Percentiles rank a stretch among this genome's conserved stretches.
phyloP scores from a whole-genome alignment of 805 yeast species.

The Metschnikowia hibisci region DNA sequence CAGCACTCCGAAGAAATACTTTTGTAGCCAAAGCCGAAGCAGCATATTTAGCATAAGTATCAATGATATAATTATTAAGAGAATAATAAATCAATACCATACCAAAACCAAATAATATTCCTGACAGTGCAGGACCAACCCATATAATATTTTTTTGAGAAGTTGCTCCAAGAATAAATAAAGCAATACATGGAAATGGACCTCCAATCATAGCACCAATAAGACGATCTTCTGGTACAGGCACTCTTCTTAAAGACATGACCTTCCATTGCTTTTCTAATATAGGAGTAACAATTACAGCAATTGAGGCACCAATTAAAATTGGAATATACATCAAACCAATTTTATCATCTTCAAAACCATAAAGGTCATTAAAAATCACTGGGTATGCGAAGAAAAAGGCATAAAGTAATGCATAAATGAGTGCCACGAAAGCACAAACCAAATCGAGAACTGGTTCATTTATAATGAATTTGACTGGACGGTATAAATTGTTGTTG shows the following conservation, averaged over 20 bases:
- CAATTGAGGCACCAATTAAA: conserved; percentile 77
- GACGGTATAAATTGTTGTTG: conserved; percentile 71
- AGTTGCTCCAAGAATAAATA: conserved; percentile 80
- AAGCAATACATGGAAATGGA: conserved; percentile 76
- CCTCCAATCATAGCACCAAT: conserved; percentile 80
- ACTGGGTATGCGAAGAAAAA: conserved; percentile 96
- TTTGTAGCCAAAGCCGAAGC: conserved; percentile 80
- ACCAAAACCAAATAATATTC: conserved; percentile 57
- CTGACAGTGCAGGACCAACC: conserved; percentile 62
- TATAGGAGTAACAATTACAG: conserved; percentile 69
- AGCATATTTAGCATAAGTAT: conserved; percentile 78
- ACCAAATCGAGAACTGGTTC: conserved; percentile 85
- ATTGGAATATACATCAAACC: conserved; percentile 91
- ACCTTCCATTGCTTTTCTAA: conserved; percentile 60
- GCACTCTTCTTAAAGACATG: conserved; percentile 49
- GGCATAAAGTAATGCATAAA: conserved; percentile 86
- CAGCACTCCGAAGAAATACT: conserved; percentile 74
- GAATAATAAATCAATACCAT: conserved; percentile 59
- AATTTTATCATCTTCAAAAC: conserved; percentile 68
- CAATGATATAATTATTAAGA: conserved; percentile 78
- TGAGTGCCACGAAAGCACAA: conserved; percentile 82
- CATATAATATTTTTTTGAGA: conserved; percentile 62
- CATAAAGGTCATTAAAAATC: conserved; percentile 73
- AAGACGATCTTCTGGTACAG: conserved; percentile 77
- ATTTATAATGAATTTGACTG: conserved; percentile 68